Conservation (phyloP, 2,329 filamentous ascomycete genomes). For the Verruconis gallopava region DNA sequence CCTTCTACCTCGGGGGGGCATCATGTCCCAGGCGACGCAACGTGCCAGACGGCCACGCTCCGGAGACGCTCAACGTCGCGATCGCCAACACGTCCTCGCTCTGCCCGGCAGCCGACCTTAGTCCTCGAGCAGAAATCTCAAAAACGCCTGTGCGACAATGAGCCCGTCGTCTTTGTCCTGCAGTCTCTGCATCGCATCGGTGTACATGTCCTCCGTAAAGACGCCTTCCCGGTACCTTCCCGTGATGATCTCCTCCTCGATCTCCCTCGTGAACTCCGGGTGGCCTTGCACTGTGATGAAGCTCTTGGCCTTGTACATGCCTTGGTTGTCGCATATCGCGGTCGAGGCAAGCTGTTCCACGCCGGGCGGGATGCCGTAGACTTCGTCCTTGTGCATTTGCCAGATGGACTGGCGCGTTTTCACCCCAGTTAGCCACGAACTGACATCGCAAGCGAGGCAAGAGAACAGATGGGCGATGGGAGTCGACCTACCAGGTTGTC, state of each 20-base stretch:
- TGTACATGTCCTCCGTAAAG: constrained; percentile 55
- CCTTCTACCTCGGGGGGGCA: no score
- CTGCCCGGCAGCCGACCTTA: constrained; percentile 1
- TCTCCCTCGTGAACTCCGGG: constrained; percentile 65
- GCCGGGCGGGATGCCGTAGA: constrained; percentile 48
- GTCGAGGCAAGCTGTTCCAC: constrained; percentile 53
- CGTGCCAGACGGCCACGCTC: no score
- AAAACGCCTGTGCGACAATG: constrained; percentile 57
- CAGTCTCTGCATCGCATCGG: constrained; percentile 55
- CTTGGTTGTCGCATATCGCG: constrained; percentile 59
- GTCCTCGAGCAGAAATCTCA: constrained; percentile 59
- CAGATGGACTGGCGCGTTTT: constrained; percentile 48
- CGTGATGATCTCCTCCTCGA: constrained; percentile 55
- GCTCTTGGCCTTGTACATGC: constrained; percentile 55
- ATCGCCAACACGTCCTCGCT: no score
- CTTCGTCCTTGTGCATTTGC: constrained; percentile 78
- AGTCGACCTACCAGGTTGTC: constrained; percentile 42
- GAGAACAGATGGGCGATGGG: not conserved
- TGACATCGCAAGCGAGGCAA: not conserved
- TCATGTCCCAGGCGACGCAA: no score
- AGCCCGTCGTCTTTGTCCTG: constrained; percentile 64
- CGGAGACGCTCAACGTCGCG: no score
- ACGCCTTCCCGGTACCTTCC: constrained; percentile 53
- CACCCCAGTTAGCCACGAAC: not conserved
- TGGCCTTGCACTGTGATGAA: constrained; percentile 75